Percentiles rank a stretch among this genome's conserved stretches.
Conservation (phyloP, 2,329 filamentous ascomycete species). For the Scedosporium aurantiacum region DNA sequence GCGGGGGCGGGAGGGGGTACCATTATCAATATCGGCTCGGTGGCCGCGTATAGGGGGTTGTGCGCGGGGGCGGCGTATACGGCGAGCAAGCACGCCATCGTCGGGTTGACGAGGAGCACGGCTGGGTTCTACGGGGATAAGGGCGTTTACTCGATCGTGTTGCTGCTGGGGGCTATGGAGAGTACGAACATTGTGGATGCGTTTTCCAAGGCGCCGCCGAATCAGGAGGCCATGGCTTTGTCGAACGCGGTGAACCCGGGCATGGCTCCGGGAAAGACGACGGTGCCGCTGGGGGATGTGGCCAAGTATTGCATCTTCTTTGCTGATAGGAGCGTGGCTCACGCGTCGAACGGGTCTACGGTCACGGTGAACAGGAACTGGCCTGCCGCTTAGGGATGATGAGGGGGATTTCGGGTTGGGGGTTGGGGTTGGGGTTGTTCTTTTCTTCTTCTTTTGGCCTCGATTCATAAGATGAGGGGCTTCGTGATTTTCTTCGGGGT, state of each 20-base stretch:
- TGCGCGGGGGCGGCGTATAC: conserved; percentile 37
- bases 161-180: conserved; percentile 42
- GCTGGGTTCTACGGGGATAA: conserved; percentile 42
- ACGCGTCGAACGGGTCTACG: conserved; percentile 20
- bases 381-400: conserved; percentile 17
- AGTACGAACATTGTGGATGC: conserved; percentile 39
- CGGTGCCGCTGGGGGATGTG: conserved; percentile 22
- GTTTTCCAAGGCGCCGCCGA: conserved; percentile 21
- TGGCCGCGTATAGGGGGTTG: conserved; percentile 30
- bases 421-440: no score
- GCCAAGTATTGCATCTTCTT: conserved; percentile 28
- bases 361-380: conserved; percentile 25
- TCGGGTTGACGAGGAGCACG: conserved; percentile 46
- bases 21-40: conserved; percentile 42
- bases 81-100: conserved; percentile 40
- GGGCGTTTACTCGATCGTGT: conserved; percentile 39
- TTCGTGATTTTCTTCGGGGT: no score
- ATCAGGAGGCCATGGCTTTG: conserved; percentile 21
- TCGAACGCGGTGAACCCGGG: conserved; percentile 17
- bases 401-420: neutral
- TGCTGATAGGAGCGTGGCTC: conserved; percentile 20
- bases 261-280: conserved; percentile 17
- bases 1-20: conserved; percentile 22
- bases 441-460: no score
- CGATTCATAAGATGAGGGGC: no score